Evolutionary conservation across 2,329 filamentous ascomycete genomes (phyloP).

Genomic region (Zarea fungicola): DNA sequence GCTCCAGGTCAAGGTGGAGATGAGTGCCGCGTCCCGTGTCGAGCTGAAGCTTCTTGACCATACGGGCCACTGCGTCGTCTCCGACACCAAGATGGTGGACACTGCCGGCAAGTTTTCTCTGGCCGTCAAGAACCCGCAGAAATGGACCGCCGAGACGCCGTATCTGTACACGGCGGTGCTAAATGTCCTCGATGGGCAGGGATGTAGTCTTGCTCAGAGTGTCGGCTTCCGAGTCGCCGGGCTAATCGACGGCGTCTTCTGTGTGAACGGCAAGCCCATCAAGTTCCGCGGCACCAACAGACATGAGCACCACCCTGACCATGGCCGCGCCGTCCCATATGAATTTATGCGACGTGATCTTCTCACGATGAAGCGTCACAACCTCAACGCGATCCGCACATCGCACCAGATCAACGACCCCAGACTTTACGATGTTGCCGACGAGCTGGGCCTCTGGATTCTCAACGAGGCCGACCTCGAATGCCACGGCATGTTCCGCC

Average conservation of each 20-base stretch:
- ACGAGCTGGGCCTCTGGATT: conserved; percentile 60
- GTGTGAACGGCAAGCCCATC: conserved; percentile 60
- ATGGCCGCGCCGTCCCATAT: conserved; percentile 57
- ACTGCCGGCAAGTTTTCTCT: conserved; percentile 38
- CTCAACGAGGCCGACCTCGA: conserved; percentile 54
- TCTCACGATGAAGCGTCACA: conserved; percentile 61
- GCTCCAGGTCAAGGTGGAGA: conserved; percentile 40
- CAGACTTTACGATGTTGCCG: conserved; percentile 54
- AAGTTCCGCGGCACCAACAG: conserved; percentile 65
- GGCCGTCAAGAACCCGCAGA: conserved; percentile 44
- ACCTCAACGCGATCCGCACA: conserved; percentile 65
- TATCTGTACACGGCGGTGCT: conserved; percentile 51
- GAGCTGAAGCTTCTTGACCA: conserved; percentile 32
- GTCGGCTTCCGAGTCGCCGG: conserved; percentile 61
- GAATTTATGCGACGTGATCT: conserved; percentile 58
- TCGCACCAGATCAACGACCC: conserved; percentile 62
- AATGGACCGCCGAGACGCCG: conserved; percentile 67
- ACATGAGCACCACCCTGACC: conserved; percentile 63
- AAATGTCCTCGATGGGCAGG: conserved; percentile 25
- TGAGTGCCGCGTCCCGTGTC: conserved; percentile 31
- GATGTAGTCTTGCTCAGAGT: conserved; percentile 42
- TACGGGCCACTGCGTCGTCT: conserved; percentile 24
- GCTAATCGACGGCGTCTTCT: conserved; percentile 55
- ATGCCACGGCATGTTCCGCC: conserved; percentile 45
- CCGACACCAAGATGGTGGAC: conserved; percentile 20